Evolutionary conservation across 108 stramenopile genomes (phyloP), one percentile per base, ranked within the genome.

Genomic region (Cyclotella baltica): DNA sequence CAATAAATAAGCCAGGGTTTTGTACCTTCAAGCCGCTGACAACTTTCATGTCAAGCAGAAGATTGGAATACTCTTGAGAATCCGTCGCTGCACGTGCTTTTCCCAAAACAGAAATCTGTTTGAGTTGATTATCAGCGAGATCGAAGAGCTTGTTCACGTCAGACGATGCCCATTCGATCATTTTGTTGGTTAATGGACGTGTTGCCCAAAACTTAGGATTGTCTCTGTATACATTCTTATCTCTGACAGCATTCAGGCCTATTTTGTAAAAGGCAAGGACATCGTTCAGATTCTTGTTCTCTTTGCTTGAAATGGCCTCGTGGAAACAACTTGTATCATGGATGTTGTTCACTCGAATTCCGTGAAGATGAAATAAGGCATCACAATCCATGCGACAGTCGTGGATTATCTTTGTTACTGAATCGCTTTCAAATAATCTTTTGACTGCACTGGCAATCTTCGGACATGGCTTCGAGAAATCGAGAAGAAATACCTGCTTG

Each of bases 341-440:
- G n/a, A 85, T 55, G 67, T 77, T 77, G 10, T 76, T 81, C 10
- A 85, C 48, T 27, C 18, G 64, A 47, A 84, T 80, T 0, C 78
- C 83, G 30, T 72, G 70, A 8, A 46, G 70, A 68, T 85, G 84
- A 51, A 62, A 72, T 3, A 85, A 57, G 25, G 84, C 84, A 81
- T 85, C 84, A 29, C 67, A 76, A 51, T 81, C 84, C 84, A 81
- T 77, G 35, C 80, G 62, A 25, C 70, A 81, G 48, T 85, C 84
- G 67, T 85, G 84, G 29, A 85, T 85, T 36, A 85, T 66, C 64
- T 81, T 85, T 40, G 52, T 66, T 13, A 85, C 53, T 16, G 35
- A 25, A 27, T 57, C 30, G 47, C 62, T 52, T 52, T 81, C 80
- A 35, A 81, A 71, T 3, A 85, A 61, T 9, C 75, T 43, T 13